These are phyloP conservation scores for Neurospora crassa DNA, from an alignment of 2,329 filamentous ascomycete genomes.

Conservation along the genomic window DNA sequence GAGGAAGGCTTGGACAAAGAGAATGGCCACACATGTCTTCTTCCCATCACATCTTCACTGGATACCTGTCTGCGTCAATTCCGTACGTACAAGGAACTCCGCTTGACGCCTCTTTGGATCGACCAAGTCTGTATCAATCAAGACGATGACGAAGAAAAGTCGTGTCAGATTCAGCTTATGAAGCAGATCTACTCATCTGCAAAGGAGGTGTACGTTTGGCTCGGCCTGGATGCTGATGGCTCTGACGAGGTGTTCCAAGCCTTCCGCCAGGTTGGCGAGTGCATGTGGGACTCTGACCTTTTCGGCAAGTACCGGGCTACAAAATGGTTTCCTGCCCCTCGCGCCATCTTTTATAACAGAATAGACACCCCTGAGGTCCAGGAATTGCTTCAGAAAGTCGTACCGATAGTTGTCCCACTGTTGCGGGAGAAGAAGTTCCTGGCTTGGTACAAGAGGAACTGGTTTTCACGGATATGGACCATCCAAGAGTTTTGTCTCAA, in stretches of 20 bases:
- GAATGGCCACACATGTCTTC: not conserved
- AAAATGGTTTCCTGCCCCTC: not conserved
- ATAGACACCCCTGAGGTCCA: not conserved
- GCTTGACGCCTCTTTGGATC: slow-evolving; percentile 6
- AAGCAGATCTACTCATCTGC: slow-evolving; percentile 8
- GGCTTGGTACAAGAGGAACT: not conserved
- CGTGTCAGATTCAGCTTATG: slow-evolving; percentile 9
- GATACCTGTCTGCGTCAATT: not conserved
- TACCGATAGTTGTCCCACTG: not conserved
- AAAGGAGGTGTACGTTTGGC: slow-evolving; percentile 8
- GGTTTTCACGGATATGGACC: not conserved
- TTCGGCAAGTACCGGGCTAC: not conserved
- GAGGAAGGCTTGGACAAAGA: not conserved
- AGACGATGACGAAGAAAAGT: slow-evolving; percentile 4
- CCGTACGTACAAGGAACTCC: not conserved
- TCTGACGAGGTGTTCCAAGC: slow-evolving; percentile 1
- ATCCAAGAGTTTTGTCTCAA: not conserved
- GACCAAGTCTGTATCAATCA: slow-evolving; percentile 12
- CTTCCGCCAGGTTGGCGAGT: not conserved
- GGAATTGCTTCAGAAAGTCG: not conserved
- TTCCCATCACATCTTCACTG: not conserved
- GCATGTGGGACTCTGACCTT: not conserved
- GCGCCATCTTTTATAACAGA: not conserved
- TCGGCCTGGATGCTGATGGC: slow-evolving; percentile 5
- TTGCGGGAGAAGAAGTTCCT: not conserved